These are phyloP conservation scores for Penicillium vulpinum DNA, from an alignment of 2,329 filamentous ascomycete species.

Conservation along the genomic window DNA sequence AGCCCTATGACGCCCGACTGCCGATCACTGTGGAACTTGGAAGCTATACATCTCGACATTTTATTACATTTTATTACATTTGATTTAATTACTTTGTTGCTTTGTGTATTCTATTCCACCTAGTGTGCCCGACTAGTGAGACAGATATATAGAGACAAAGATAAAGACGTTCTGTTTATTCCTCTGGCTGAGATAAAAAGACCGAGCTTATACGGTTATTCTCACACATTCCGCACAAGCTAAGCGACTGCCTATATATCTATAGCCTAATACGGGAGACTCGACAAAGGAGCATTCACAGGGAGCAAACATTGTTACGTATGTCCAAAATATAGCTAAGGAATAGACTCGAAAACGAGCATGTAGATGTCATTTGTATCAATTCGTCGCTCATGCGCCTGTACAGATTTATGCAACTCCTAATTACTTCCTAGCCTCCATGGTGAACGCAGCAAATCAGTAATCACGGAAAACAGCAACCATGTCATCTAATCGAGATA, in stretches of 20 bases:
- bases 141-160: not conserved
- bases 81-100: too few species aligned
- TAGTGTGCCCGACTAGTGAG: not conserved
- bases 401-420: conserved; percentile 5
- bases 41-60: too few species aligned
- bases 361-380: not conserved
- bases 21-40: not conserved
- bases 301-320: not conserved
- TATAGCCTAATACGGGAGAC: not conserved
- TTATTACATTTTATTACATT: too few species aligned
- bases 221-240: not conserved
- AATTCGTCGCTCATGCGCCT: conserved; percentile 8
- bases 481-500: conserved; percentile 79
- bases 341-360: not conserved
- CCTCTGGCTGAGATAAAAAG: not conserved
- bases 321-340: not conserved
- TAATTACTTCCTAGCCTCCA: not conserved
- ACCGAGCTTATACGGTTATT: not conserved
- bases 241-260: not conserved
- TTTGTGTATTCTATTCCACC: not conserved
- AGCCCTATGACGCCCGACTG: not conserved
- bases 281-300: not conserved
- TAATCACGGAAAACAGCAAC: conserved; percentile 81
- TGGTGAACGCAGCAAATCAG: conserved; percentile 40
- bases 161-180: not conserved